Percentiles rank a stretch among this genome's conserved stretches.
phyloP scores from a whole-genome alignment of 768 basidiomycete genomes.

The Phaeotremella fagi region DNA sequence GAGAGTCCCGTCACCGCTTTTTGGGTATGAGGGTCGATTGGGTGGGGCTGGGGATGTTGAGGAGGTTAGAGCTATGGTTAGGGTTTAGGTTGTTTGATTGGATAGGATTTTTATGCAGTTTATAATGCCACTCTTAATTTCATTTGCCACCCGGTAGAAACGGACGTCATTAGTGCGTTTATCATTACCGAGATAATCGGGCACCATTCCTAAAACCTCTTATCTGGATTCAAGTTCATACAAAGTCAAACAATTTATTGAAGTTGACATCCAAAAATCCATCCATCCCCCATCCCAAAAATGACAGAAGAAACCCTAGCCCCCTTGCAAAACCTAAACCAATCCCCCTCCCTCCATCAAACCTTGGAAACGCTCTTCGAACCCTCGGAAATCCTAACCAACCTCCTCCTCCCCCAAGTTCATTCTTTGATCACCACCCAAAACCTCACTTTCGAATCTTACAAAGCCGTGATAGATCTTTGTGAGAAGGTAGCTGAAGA shows the following conservation, averaged over 20 bases:
- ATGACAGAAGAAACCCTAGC: not conserved
- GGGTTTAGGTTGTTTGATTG: not conserved
- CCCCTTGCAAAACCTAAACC: not conserved
- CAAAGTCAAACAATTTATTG: no score
- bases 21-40: not conserved
- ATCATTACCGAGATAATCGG: no score
- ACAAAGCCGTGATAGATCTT: constrained; percentile 57
- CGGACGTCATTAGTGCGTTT: no score
- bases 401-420: constrained; percentile 54
- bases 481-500: constrained; percentile 20
- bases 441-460: constrained; percentile 53
- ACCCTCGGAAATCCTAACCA: constrained; percentile 58
- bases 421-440: constrained; percentile 15
- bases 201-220: no score
- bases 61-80: not conserved
- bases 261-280: not conserved
- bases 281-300: not conserved
- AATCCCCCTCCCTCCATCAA: not conserved
- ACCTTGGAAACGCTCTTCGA: constrained; percentile 54
- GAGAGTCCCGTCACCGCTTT: not conserved
- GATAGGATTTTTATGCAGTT: no score
- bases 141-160: no score
- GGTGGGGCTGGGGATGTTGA: not conserved
- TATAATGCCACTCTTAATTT: no score
- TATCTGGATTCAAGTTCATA: no score